These are phyloP conservation scores for Mortierella sp. DNA, from an alignment of 371 early-diverging fungal genomes.

Conservation along the genomic window DNA sequence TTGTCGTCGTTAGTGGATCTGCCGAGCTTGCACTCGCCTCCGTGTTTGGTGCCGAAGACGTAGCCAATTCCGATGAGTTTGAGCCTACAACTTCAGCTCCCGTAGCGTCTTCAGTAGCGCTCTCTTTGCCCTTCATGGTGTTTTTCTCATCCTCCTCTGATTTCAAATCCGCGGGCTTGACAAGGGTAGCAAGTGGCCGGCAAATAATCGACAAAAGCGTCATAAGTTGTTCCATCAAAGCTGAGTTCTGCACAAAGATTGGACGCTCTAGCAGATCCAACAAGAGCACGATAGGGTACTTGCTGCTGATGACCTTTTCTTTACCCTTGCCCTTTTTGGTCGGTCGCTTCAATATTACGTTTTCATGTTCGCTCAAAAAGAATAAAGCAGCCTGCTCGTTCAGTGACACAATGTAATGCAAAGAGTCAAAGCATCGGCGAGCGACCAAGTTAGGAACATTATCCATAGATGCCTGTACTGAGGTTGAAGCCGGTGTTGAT, in stretches of 20 bases:
- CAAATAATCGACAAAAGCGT: slow-evolving; percentile 82
- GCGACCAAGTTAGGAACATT: slow-evolving; percentile 87
- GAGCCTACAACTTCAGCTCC: neutral
- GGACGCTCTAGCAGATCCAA: slow-evolving; percentile 89
- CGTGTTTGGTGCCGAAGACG: neutral
- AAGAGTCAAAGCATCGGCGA: slow-evolving; percentile 87
- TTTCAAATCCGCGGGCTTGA: slow-evolving; percentile 60
- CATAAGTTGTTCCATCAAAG: slow-evolving; percentile 91
- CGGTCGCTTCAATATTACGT: slow-evolving; percentile 65
- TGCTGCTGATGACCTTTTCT: slow-evolving; percentile 64
- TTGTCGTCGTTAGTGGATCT: neutral
- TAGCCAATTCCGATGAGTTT: neutral
- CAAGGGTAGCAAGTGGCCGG: slow-evolving; percentile 74
- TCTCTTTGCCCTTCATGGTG: slow-evolving; percentile 1
- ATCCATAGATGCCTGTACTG: slow-evolving; percentile 56
- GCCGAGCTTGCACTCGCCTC: slow-evolving; percentile 4
- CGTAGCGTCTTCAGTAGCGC: neutral
- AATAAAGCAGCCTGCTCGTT: slow-evolving; percentile 77
- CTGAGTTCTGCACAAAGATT: slow-evolving; percentile 79
- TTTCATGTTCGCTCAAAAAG: slow-evolving; percentile 83
- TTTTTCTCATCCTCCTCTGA: slow-evolving; percentile 48
- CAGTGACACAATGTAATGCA: slow-evolving; percentile 77
- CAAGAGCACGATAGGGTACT: slow-evolving; percentile 89
- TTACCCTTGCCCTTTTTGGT: slow-evolving; percentile 77
- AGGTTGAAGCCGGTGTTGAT: slow-evolving; percentile 16